Base-by-base conservation (phyloP, 495 filamentous ascomycete species). In the Neurospora sp. region DNA sequence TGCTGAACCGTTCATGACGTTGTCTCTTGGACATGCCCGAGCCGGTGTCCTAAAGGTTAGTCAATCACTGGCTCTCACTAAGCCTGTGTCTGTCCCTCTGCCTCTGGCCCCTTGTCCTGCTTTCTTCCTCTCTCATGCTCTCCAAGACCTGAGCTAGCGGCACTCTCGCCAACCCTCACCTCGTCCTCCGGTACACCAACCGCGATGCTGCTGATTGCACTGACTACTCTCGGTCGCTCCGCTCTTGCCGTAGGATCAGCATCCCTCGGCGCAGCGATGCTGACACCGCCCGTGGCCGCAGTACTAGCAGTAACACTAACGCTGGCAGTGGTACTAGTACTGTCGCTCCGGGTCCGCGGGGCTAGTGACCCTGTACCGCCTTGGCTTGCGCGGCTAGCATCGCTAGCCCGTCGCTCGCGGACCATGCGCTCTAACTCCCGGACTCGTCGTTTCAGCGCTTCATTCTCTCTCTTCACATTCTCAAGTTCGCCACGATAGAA, bases 401-500 rank as follows among this genome's bases (percentile, higher is more conserved):
- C 84, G 71, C 84, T 85, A 39, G 80, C 82, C 72, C 84, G 78
- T 20, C 83, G 81, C 8, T 84, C 83, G 7, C 83, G 82, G 48
- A 88, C 76, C 71, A 79, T 78, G 12, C 84, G 78, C 76, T 97
- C 94, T 40, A 96, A 81, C 73, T 94, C 93, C 69, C 90, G 86
- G 31, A 97, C 88, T 27, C 92, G 87, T 69, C 86, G 84, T 76
- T 90, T 90, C 61, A 97, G 83, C 44, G 84, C 79, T 71, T 96
- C 94, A 77, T 97, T 97, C 82, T 97, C 94, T 10, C 86, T 83
- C 81, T 91, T 93, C 44, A 91, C 87, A 7, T 81, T 81, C 68
- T 97, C 93, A 14, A 96, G 77, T 77, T 96, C 93, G 68, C 85
- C 84, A 48, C 89, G 87, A 72, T 92, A 90, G 70, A 88, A 85